A percentile compares a stretch with the other conserved stretches of the same genome.
Conservation (phyloP, 2,329 filamentous ascomycete species). For the Chaetomiaceae sp. region DNA sequence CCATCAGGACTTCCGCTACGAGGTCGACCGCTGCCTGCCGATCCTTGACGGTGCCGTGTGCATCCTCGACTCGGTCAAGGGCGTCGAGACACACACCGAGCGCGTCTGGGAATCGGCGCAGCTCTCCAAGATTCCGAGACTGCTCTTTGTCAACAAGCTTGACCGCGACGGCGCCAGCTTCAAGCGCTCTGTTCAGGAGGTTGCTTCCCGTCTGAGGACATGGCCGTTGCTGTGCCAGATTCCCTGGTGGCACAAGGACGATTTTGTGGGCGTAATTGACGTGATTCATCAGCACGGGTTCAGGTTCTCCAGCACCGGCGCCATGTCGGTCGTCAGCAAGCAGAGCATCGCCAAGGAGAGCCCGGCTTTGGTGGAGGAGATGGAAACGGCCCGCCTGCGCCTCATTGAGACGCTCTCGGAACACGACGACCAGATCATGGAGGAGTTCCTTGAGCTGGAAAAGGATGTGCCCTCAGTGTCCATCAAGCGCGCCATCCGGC, state of each 20-base stretch:
- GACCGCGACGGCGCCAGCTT: constrained; percentile 81
- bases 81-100: constrained; percentile 92
- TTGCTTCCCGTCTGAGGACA: constrained; percentile 71
- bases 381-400: constrained; percentile 69
- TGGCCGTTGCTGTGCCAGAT: constrained; percentile 94
- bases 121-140: constrained; percentile 76
- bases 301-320: constrained; percentile 56
- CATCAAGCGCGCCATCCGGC: constrained; percentile 70
- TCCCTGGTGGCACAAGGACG: constrained; percentile 84
- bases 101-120: constrained; percentile 92
- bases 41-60: constrained; percentile 34
- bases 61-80: constrained; percentile 37
- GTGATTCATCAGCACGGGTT: constrained; percentile 71
- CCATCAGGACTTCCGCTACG: constrained; percentile 96
- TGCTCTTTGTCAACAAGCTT: constrained; percentile 80
- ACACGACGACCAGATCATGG: constrained; percentile 80
- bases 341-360: constrained; percentile 45
- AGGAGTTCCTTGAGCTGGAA: constrained; percentile 73
- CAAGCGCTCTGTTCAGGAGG: constrained; percentile 77
- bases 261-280: constrained; percentile 80
- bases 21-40: constrained; percentile 79
- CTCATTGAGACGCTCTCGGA: constrained; percentile 83
- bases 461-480: constrained; percentile 65
- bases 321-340: constrained; percentile 30
- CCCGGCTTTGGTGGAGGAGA: constrained; percentile 58